Evolutionary conservation across 306 rosid species (phyloP), one percentile per base, ranked within the genome.

Genomic region (Rubus idaeus): DNA sequence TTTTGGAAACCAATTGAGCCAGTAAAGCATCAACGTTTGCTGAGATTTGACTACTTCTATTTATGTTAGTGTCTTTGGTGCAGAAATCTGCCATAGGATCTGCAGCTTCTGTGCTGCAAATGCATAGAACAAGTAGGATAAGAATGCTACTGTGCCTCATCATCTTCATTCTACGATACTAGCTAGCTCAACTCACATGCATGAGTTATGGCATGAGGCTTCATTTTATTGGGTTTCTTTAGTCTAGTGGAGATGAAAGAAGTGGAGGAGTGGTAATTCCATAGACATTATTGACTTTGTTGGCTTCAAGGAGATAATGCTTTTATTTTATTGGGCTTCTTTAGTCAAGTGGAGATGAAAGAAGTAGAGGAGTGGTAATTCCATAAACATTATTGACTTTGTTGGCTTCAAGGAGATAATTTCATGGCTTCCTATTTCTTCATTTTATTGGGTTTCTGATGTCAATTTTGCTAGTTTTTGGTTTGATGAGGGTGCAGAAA

Each of bases 41-140:
- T 60, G 89, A 87, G 69, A 87, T 57, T 79, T 81, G 77, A 53
- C 87, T 81, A 4, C 76, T 84, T 4, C 0, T 74, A 44, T 75
- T 68, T 47, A 83, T 78, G 42, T 81, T 87, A 10, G 85, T 75
- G 73, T 84, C 69, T 60, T 55, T 30, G 71, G 87, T 86, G 85
- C 91, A 91, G 50, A 79, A 87, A 44, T 86, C 69, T 4, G 88
- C 91, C 57, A 69, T 72, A 51, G 89, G 88, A 0, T 89, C 89
- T 62, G 72, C 78, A 60, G 90, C 81, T 81, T 86, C 76, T 74
- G 81, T 83, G 46, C 18, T 41, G 74, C 71, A 78, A 79, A 37
- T 75, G 85, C 88, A 52, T 45, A 89, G 63, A 80, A 78, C 71
- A n/a, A 83, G 52, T 16, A 84, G 69, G 69, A 89, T 58, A 77